Evolutionary conservation across 1,139 yeast species (phyloP), one percentile per base, ranked within the genome.

Genomic region (Debaryomyces robertsiae): DNA sequence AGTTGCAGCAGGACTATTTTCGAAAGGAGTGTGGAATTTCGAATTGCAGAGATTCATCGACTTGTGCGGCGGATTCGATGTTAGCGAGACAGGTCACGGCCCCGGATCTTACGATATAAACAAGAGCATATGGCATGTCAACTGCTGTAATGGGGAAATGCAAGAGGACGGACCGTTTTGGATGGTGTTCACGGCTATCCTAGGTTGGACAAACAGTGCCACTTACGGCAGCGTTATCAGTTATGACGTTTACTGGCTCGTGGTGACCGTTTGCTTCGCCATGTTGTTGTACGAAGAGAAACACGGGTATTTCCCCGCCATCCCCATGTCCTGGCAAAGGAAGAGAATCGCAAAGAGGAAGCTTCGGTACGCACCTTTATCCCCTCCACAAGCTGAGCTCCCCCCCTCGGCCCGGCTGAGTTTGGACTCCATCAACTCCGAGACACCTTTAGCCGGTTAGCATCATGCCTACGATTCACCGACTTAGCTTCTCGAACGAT

Each of bases 261-360:
- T 54, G n/a, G 55, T 69, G 0, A 58, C 60, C 7, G 38, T 37
- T 6, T 53, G 53, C 32, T 63, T 65, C 35, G 35, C 40, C 6
- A 50, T 63, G 44, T 57, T 69, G 49, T 52, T 55, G 31, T 57
- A 53, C 45, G 72, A 67, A 38, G 73, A 67, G 38, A 55, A 51
- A 35, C 47, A 57, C 34, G 73, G 71, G 1, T 44, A 49, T n/a
- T 56, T 65, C 32, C 70, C 72, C 3, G 53, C 67, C 6, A 35
- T 82, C 4, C 89, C 89, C 4, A 48, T 79, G 16, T 62, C 54
- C 38, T 77, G 79, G 76, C 90, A 83, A 56, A 58, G 66, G 43
- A 69, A 63, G 44, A 65, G 77, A 39, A 77, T 82, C 24, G 58
- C 60, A 17, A 82, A 81, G 54, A 68, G 81, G 50, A 38, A 27